A percentile compares a stretch with the other conserved stretches of the same genome.
phyloP scores from a whole-genome alignment of 208 protist species.

The Acanthamoeba castellanii region DNA sequence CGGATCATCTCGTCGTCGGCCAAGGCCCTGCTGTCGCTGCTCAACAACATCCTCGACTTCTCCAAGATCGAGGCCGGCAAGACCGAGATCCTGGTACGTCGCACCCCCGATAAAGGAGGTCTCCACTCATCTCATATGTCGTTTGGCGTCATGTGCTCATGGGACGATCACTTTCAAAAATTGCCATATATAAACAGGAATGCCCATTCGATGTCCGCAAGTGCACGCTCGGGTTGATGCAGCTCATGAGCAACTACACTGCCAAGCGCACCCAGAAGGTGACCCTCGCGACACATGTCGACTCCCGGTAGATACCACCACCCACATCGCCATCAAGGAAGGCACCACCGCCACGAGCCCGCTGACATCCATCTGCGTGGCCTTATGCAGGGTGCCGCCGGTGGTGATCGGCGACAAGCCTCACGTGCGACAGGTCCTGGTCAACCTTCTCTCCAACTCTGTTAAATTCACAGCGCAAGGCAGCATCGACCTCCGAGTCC shows the following conservation, averaged over 20 bases:
- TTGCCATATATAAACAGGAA: neutral
- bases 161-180: neutral
- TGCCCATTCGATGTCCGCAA: constrained; percentile 57
- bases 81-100: constrained; percentile 55
- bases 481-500: constrained; percentile 55
- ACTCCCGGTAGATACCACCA: neutral
- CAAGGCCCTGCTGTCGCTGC: constrained; percentile 72
- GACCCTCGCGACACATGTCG: neutral
- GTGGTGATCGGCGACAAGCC: constrained; percentile 75
- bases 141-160: neutral
- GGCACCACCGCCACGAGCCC: no score
- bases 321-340: neutral
- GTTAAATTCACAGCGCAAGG: constrained; percentile 80
- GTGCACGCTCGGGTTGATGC: neutral
- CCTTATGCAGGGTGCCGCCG: constrained; percentile 21
- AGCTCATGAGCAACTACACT: constrained; percentile 49
- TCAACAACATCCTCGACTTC: constrained; percentile 85
- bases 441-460: constrained; percentile 78
- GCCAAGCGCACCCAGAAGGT: neutral
- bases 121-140: neutral
- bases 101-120: no score
- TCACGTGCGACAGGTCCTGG: constrained; percentile 72
- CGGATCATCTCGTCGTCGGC: constrained; percentile 80
- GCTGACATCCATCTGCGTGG: neutral
- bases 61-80: constrained; percentile 80